Base-by-base conservation (phyloP, 139 green algal species). In the Haematococcus sp. region DNA sequence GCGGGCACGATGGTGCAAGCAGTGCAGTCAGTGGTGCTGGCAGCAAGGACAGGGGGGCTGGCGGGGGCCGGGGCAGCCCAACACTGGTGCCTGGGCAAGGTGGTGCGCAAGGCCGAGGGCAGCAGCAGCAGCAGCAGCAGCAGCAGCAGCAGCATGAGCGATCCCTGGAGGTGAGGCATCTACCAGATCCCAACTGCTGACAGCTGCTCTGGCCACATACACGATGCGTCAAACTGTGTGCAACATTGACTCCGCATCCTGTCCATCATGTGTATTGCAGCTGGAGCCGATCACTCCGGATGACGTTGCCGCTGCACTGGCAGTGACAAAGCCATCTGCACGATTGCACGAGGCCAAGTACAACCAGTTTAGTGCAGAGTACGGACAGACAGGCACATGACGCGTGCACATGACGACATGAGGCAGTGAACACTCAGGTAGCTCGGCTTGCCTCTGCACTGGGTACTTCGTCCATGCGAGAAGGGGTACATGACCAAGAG, bases 301-400 rank as follows among this genome's bases (percentile, higher is more conserved):
- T 11, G 88, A 94, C 58, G 84, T 91, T 43, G 63, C 63, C 0
- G 75, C 64, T 1, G 88, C 88, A 0, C 43, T 91, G 52, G 40
- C 69, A 13, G 76, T 83, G 16, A 88, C 79, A 27, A 89, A 87
- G 76, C 80, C 90, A 2, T 76, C 68, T 3, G 81, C 84, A 0
- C 63, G 74, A 32, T 55, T 75, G 40, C 63, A 80, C 43, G 81
- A 87, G 46, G 65, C 65, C 4, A 69, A 80, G 67, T 89, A 89
- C 60, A 44, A n/a, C 2, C 9, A 68, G 23, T 89, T 89, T 66
- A 82, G 59, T 3, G 73, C 69, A 0, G 74, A 82, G 34, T 89
- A 83, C 71, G 84, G 84, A 2, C 81, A 86, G 66, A 25, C 56
- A 28, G 54, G 66, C 22, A 71, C 64, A 23, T 71, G 43, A 52